Percentiles rank a stretch among this genome's conserved stretches.
Conservation (phyloP, 345 rosid genomes). For the rapeseed (Brassica napus) region DNA sequence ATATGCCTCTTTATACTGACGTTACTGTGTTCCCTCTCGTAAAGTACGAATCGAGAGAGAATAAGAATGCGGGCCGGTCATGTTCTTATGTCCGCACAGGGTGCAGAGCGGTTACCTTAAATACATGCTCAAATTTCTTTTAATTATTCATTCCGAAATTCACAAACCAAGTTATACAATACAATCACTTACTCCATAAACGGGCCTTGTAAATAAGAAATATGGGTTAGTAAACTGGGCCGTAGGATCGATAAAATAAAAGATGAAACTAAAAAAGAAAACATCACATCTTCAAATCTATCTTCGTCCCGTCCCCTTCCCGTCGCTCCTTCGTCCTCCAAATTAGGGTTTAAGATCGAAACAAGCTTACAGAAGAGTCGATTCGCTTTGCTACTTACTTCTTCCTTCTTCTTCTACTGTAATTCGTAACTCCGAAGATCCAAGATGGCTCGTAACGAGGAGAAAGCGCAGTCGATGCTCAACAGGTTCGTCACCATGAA, state of each 20-base stretch:
- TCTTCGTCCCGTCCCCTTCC: neutral
- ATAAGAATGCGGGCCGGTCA: too few relatives aligned
- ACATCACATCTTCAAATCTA: constrained; percentile 2
- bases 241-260: neutral
- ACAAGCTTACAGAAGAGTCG: neutral
- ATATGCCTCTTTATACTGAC: too few relatives aligned
- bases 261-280: too few relatives aligned
- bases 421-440: constrained; percentile 25
- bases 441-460: constrained; percentile 91
- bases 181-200: neutral
- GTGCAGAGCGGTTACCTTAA: too few relatives aligned
- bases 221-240: constrained; percentile 13
- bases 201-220: neutral
- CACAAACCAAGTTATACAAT: neutral
- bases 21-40: too few relatives aligned
- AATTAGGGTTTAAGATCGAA: constrained; percentile 35
- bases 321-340: constrained; percentile 11
- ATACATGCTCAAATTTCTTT: too few relatives aligned
- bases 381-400: neutral
- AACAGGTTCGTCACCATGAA: constrained; percentile 75
- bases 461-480: constrained; percentile 98
- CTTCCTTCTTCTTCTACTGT: neutral
- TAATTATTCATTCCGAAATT: neutral
- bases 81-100: too few relatives aligned
- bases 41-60: too few relatives aligned